These are phyloP conservation scores for Eucommia ulmoides DNA, from an alignment of 257 asterid genomes.

Conservation along the genomic window DNA sequence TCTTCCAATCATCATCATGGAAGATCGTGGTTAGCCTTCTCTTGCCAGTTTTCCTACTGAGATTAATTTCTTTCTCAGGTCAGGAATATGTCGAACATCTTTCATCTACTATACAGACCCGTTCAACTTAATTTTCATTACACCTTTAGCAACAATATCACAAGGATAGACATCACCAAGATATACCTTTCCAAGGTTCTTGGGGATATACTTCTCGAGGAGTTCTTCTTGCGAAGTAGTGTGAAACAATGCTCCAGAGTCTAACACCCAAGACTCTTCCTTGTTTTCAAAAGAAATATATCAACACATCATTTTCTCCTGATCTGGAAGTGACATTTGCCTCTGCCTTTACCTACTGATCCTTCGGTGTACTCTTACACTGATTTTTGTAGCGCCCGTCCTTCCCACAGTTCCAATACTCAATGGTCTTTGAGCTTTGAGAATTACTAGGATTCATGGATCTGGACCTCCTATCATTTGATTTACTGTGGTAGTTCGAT, in stretches of 20 bases:
- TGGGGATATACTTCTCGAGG: neutral
- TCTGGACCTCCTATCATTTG: conserved; percentile 1
- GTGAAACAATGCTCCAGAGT: neutral
- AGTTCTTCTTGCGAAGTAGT: neutral
- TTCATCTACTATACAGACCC: neutral
- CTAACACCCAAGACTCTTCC: conserved; percentile 1
- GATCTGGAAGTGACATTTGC: neutral
- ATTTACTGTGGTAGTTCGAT: neutral
- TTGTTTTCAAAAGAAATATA: neutral
- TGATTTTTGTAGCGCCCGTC: neutral
- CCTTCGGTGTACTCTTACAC: neutral
- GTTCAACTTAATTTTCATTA: neutral
- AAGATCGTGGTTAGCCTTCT: neutral
- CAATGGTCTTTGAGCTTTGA: neutral
- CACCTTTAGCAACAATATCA: conserved; percentile 1
- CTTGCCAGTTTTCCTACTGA: neutral
- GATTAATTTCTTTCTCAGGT: neutral
- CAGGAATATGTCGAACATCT: neutral
- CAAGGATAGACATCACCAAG: neutral
- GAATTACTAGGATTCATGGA: neutral
- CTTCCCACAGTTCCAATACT: conserved; percentile 1
- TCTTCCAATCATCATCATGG: conserved; percentile 1
- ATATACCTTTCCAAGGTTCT: neutral
- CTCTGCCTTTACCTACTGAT: neutral
- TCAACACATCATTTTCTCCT: neutral